Conservation (phyloP, 202 grass and related monocot species). For the Eragrostis tef region DNA sequence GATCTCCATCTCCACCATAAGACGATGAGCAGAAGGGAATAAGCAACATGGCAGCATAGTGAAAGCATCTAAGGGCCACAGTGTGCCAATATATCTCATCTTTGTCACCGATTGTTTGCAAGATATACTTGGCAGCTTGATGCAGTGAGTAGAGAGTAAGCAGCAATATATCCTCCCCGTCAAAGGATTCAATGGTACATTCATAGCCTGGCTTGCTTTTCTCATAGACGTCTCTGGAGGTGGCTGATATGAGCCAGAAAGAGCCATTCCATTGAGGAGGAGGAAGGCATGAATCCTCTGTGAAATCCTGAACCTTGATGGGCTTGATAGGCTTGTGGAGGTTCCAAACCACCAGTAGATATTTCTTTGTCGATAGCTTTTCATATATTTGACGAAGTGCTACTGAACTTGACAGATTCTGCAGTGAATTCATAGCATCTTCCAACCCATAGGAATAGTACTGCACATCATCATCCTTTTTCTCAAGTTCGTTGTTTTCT, state of each 20-base stretch:
- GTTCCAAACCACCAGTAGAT: conserved; percentile 22
- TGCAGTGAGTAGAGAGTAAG: conserved; percentile 2
- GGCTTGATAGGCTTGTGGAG: neutral
- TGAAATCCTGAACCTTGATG: fast-evolving
- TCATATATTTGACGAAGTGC: no score
- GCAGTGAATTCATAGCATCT: no score
- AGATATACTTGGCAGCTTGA: conserved; percentile 12
- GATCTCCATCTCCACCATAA: neutral
- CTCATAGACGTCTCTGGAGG: neutral
- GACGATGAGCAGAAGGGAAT: neutral
- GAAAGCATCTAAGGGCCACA: neutral
- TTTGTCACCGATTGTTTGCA: neutral
- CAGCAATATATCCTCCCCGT: neutral
- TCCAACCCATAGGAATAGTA: no score
- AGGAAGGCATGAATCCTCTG: neutral
- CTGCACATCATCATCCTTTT: no score
- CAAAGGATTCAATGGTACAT: neutral
- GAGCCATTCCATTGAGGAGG: fast-evolving
- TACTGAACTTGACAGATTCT: no score
- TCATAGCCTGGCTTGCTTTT: neutral
- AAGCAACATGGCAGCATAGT: neutral
- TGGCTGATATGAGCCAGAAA: neutral
- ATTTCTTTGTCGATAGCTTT: fast-evolving
- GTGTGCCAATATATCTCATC: neutral
- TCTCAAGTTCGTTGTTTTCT: no score